Conservation (phyloP, 106 monocot genomes). For the Hemerocallis citrina region DNA sequence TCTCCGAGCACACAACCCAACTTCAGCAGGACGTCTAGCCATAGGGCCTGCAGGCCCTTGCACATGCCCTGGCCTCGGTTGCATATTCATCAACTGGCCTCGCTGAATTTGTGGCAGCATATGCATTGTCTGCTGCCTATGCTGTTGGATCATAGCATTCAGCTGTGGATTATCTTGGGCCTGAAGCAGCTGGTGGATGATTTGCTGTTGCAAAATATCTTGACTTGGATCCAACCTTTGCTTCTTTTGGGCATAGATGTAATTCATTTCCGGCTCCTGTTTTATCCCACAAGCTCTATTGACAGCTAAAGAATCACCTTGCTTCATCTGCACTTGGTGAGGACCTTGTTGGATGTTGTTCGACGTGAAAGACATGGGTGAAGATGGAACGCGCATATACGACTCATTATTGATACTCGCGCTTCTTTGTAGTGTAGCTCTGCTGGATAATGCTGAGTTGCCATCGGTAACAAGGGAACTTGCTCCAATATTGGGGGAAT, state of each 20-base stretch:
- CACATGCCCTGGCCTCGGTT: slow-evolving; percentile 34
- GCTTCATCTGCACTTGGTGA: slow-evolving; percentile 12
- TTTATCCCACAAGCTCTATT: slow-evolving; percentile 26
- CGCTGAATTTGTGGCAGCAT: slow-evolving; percentile 60
- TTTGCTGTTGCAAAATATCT: slow-evolving; percentile 47
- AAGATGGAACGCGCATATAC: slow-evolving; percentile 45
- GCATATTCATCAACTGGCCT: slow-evolving; percentile 40
- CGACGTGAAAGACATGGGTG: slow-evolving; percentile 73
- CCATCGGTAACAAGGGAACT: slow-evolving; percentile 67
- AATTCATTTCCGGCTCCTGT: slow-evolving; percentile 32
- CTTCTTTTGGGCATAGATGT: slow-evolving; percentile 46
- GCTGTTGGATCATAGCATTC: slow-evolving; percentile 56
- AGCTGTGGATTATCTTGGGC: slow-evolving; percentile 56
- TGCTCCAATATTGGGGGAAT: slow-evolving; percentile 49
- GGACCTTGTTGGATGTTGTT: slow-evolving; percentile 53
- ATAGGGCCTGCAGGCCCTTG: slow-evolving; percentile 31
- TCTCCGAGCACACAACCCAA: slow-evolving; percentile 63
- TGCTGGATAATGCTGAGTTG: slow-evolving; percentile 47
- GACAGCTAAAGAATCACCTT: slow-evolving; percentile 13
- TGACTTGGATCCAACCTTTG: slow-evolving; percentile 52
- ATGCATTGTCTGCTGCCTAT: slow-evolving; percentile 65
- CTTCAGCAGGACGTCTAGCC: slow-evolving; percentile 33
- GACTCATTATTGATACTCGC: slow-evolving; percentile 59
- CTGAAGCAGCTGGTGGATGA: slow-evolving; percentile 34
- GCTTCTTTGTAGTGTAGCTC: slow-evolving; percentile 54